Evolutionary conservation across 2,329 filamentous ascomycete species (phyloP).

Genomic region (Calonectria leucothoes): DNA sequence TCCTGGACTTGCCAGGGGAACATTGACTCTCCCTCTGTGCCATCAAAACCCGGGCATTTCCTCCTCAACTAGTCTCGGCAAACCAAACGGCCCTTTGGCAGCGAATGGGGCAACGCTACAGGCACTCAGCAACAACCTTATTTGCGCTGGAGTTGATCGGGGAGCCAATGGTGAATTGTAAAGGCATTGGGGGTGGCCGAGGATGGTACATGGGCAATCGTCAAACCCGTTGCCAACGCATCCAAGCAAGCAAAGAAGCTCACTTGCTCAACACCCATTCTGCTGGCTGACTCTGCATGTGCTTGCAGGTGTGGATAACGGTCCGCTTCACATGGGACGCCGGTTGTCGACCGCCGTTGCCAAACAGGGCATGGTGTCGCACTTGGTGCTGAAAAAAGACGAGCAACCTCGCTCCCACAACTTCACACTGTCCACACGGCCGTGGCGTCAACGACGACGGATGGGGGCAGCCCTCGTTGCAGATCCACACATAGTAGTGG

Average conservation of each 20-base stretch:
- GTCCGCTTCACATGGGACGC: slow-evolving; percentile 39
- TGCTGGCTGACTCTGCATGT: slow-evolving; percentile 37
- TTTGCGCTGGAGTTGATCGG: not conserved
- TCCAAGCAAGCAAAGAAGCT: slow-evolving; percentile 20
- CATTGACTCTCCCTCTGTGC: slow-evolving; percentile 3
- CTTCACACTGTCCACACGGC: slow-evolving; percentile 23
- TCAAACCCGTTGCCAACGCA: slow-evolving; percentile 20
- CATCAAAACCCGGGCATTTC: slow-evolving; percentile 7
- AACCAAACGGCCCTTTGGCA: slow-evolving; percentile 5
- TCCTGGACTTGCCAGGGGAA: slow-evolving; percentile 3
- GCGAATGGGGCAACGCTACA: slow-evolving; percentile 7
- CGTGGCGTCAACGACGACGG: slow-evolving; percentile 18
- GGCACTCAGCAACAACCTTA: not conserved
- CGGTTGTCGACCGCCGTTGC: slow-evolving; percentile 20
- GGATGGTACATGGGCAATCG: not conserved
- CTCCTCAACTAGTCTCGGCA: slow-evolving; percentile 1
- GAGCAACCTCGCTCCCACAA: slow-evolving; percentile 9
- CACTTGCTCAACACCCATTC: slow-evolving; percentile 23
- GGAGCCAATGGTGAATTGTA: not conserved
- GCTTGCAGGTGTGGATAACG: slow-evolving; percentile 34
- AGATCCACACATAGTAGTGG: slow-evolving; percentile 21
- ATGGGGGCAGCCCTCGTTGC: slow-evolving; percentile 14
- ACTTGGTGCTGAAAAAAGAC: slow-evolving; percentile 4
- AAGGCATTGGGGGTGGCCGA: slow-evolving; percentile 1
- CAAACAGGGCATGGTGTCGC: slow-evolving; percentile 22